phyloP scores from a whole-genome alignment of 805 yeast genomes.

The Metschnikowia kofuensis region DNA sequence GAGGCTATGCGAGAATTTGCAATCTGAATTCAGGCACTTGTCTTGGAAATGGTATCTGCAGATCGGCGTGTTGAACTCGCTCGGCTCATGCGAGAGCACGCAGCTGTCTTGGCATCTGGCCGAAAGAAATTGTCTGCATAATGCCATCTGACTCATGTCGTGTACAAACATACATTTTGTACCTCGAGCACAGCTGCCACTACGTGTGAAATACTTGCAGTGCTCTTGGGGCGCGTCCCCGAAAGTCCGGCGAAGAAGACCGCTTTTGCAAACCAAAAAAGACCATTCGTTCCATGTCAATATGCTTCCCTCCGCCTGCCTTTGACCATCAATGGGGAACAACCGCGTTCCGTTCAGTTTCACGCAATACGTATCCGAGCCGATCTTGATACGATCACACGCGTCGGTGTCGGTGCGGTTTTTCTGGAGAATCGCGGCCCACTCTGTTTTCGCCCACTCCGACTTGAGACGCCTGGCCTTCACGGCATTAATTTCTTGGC shows the following conservation, averaged over 20 bases:
- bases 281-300: constrained; percentile 31
- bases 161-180: constrained; percentile 54
- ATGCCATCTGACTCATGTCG: constrained; percentile 45
- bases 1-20: constrained; percentile 47
- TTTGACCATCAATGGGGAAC: constrained; percentile 32
- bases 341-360: constrained; percentile 39
- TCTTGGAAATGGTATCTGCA: constrained; percentile 28
- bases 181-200: constrained; percentile 54
- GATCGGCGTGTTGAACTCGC: constrained; percentile 53
- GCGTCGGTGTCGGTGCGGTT: constrained; percentile 38
- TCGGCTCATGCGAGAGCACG: constrained; percentile 52
- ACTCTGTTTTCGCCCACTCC: not conserved
- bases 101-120: constrained; percentile 54
- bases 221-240: constrained; percentile 14
- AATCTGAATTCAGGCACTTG: constrained; percentile 42
- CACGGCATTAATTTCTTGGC: not conserved
- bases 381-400: constrained; percentile 45
- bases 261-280: constrained; percentile 7
- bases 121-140: constrained; percentile 51
- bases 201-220: constrained; percentile 37
- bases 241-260: constrained; percentile 4
- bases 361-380: constrained; percentile 44
- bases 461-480: not conserved
- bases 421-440: constrained; percentile 5
- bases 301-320: constrained; percentile 2